Percentiles rank a stretch among this genome's conserved stretches.
These are phyloP conservation scores for Fusarium decemcellulare DNA, from an alignment of 2,329 filamentous ascomycete species.

Conservation along the genomic window DNA sequence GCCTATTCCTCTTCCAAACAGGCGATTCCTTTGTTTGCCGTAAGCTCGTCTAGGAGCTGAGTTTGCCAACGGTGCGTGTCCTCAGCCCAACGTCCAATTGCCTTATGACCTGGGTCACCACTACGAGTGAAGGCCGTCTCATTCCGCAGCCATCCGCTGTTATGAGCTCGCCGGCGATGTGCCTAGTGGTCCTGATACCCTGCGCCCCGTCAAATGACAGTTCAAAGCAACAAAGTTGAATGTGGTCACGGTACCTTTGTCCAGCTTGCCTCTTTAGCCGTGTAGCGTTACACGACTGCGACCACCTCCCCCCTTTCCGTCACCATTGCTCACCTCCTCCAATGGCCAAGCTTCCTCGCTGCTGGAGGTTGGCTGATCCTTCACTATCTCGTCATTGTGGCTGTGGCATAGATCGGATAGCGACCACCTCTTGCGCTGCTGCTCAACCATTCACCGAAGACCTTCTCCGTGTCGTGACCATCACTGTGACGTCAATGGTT, in stretches of 20 bases:
- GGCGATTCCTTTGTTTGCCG: background rate
- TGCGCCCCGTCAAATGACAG: slow-evolving; percentile 21
- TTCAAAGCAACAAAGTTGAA: slow-evolving; percentile 12
- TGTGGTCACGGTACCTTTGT: slow-evolving; percentile 38
- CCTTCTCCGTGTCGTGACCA: slow-evolving; percentile 41
- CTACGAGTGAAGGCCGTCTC: slow-evolving; percentile 3
- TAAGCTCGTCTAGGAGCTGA: slow-evolving; percentile 29
- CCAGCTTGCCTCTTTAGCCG: slow-evolving; percentile 31
- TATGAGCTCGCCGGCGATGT: slow-evolving; percentile 4
- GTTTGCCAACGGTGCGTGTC: slow-evolving; percentile 16
- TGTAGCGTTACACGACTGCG: slow-evolving; percentile 32
- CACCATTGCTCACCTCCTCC: slow-evolving; percentile 20
- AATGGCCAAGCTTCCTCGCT: slow-evolving; percentile 24
- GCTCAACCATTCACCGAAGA: slow-evolving; percentile 17
- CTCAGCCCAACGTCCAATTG: slow-evolving; percentile 26
- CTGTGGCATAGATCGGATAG: slow-evolving; percentile 17
- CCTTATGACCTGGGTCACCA: slow-evolving; percentile 25
- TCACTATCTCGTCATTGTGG: slow-evolving; percentile 31
- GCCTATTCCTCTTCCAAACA: background rate
- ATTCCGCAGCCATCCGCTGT: slow-evolving; percentile 7
- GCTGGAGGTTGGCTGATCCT: slow-evolving; percentile 34
- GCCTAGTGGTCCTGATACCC: slow-evolving; percentile 22
- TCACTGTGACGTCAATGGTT: slow-evolving; percentile 49
- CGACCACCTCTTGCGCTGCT: slow-evolving; percentile 23
- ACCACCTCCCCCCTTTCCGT: slow-evolving; percentile 14